Base-by-base conservation (phyloP, 148 eudicot genomes). In the Bassia scoparia region DNA sequence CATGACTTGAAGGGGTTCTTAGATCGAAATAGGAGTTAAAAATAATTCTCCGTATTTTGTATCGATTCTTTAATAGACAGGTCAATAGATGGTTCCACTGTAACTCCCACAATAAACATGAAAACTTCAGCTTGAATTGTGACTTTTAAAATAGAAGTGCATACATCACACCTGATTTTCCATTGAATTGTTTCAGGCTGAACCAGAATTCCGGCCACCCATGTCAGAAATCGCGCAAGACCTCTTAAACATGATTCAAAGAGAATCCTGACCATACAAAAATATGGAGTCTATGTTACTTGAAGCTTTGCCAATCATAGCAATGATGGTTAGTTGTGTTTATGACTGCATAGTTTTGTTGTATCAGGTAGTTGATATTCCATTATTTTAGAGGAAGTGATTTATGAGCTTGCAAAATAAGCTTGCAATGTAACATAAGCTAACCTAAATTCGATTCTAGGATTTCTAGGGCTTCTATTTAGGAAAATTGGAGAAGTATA, bases 131-230 rank as follows among this genome's bases (percentile, higher is more conserved):
- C 15, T 13, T 48, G 2, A 35, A 18, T 59, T 59, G 26, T 12
- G 26, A 58, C 27, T 26, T 55, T 24, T 24, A 24, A 23, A n/a
- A 24, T 3, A 2, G 10, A n/a, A 7, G 29, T 24, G 50, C n/a
- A 44, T 43, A 26, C 46, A 31, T 44, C 13, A 21, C 33, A 16
- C 24, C 49, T 43, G 46, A 18, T 23, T 11, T 27, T 34, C 31
- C 29, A 0, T 48, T 46, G 4, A 31, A 53, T 54, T 43, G 8
- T 62, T 72, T 73, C 82, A 95, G 98, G 81, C 83, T 8, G 96
- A 91, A 75, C 98, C 96, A 3, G 97, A 95, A 77, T 95, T 95
- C 79, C 82, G 98, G 83, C 97, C 98, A 50, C 93, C 97, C 15
- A 89, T 91, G 90, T 95, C 98, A 11, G 98, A 95, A 83, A 89